Conservation (phyloP, 2,329 filamentous ascomycete species). For the Trichoderma breve region DNA sequence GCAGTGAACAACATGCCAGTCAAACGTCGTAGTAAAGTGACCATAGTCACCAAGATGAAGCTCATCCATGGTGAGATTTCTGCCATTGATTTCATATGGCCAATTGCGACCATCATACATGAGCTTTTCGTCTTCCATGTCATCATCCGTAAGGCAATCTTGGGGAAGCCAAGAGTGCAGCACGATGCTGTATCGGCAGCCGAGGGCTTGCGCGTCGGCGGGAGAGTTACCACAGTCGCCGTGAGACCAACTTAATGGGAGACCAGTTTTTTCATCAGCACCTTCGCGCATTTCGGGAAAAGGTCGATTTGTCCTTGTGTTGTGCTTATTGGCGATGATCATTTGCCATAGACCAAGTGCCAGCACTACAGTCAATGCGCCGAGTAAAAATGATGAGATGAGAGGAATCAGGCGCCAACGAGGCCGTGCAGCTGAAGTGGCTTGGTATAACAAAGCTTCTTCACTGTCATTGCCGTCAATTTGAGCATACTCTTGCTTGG, state of each 20-base stretch:
- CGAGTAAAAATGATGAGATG: constrained; percentile 9
- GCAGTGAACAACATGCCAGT: constrained; percentile 27
- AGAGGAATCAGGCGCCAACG: constrained; percentile 1
- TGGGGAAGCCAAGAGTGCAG: constrained; percentile 27
- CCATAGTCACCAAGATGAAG: constrained; percentile 22
- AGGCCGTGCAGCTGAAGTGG: not conserved
- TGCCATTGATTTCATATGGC: constrained; percentile 20
- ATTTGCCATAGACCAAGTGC: not conserved
- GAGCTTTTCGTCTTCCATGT: constrained; percentile 25
- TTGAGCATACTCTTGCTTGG: constrained; percentile 6
- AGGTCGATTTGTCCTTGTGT: not conserved
- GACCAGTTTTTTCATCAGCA: constrained; percentile 20
- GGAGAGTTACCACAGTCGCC: constrained; percentile 27
- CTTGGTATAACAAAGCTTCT: not conserved
- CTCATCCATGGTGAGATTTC: constrained; percentile 24
- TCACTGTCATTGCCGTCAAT: constrained; percentile 9
- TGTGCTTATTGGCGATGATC: not conserved
- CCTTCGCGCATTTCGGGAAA: constrained; percentile 21
- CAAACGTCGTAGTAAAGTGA: constrained; percentile 24
- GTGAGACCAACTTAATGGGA: constrained; percentile 18
- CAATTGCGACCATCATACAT: constrained; percentile 25
- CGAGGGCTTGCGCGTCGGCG: constrained; percentile 22
- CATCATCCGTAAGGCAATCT: constrained; percentile 23
- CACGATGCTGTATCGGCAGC: constrained; percentile 22
- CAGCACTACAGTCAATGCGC: not conserved